A percentile compares a stretch with the other conserved stretches of the same genome.
These are phyloP conservation scores for Hysterangium stoloniferum DNA, from an alignment of 768 basidiomycete genomes.

Conservation along the genomic window DNA sequence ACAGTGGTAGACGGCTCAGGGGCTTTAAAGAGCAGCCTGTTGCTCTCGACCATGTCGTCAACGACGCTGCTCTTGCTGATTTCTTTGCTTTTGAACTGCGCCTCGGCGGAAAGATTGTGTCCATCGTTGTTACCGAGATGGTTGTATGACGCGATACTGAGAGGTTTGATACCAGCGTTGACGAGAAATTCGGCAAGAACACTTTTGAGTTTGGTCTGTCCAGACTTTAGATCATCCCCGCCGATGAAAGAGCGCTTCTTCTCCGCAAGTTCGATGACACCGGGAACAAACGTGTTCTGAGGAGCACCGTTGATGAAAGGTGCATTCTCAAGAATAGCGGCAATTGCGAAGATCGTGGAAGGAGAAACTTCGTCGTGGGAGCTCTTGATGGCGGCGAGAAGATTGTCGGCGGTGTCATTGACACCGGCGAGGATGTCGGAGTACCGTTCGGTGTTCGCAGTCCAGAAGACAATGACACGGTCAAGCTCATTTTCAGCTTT, in stretches of 20 bases:
- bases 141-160: constrained; percentile 96
- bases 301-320: constrained; percentile 98
- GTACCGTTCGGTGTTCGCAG: constrained; percentile 98
- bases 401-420: constrained; percentile 87
- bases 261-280: constrained; percentile 89
- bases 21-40: constrained; percentile 84
- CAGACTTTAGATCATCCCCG: constrained; percentile 96
- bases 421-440: constrained; percentile 89
- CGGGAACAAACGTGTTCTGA: constrained; percentile 98
- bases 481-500: constrained; percentile 78
- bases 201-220: constrained; percentile 95
- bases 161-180: constrained; percentile 96
- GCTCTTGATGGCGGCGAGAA: constrained; percentile 71
- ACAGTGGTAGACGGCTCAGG: constrained; percentile 42
- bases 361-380: constrained; percentile 96
- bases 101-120: constrained; percentile 80
- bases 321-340: constrained; percentile 88
- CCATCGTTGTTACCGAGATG: constrained; percentile 99
- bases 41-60: constrained; percentile 95
- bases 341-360: constrained; percentile 92
- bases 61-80: constrained; percentile 96
- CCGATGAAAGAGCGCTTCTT: constrained; percentile 86
- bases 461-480: constrained; percentile 94
- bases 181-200: constrained; percentile 98
- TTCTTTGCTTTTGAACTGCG: constrained; percentile 97